Conservation (phyloP, 148 eudicot genomes). For the Mesembryanthemum crystallinum region DNA sequence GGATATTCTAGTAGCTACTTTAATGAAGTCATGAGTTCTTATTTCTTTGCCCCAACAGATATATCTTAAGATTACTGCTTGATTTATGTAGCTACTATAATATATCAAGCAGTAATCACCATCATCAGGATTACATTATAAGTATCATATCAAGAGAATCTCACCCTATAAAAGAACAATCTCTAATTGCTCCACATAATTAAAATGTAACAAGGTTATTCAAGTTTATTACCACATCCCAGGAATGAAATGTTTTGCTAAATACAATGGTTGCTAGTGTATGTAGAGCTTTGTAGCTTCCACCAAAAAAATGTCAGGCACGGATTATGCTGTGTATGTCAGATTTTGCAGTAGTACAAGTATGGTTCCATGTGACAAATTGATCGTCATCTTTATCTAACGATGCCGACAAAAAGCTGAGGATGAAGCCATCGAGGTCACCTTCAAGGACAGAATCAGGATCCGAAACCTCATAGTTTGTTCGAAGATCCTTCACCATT, state of each 20-base stretch:
- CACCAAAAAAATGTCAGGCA: neutral
- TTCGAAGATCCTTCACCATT: slow-evolving; percentile 95
- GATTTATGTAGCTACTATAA: too few relatives aligned
- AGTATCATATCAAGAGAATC: too few relatives aligned
- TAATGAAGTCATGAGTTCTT: too few relatives aligned
- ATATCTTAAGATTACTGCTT: too few relatives aligned
- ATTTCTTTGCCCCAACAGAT: too few relatives aligned
- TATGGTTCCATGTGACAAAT: neutral
- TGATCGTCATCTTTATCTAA: slow-evolving; percentile 63
- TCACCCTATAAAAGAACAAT: neutral
- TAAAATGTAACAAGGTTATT: neutral
- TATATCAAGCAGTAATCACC: too few relatives aligned
- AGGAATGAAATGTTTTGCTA: too few relatives aligned
- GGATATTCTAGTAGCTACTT: too few relatives aligned
- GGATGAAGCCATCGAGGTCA: slow-evolving; percentile 79
- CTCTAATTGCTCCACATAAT: neutral
- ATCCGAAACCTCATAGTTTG: slow-evolving; percentile 86
- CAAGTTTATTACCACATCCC: neutral
- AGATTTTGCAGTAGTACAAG: neutral
- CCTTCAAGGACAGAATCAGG: slow-evolving; percentile 94
- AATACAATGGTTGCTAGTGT: neutral
- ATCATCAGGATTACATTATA: too few relatives aligned
- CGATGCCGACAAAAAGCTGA: slow-evolving; percentile 67
- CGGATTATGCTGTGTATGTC: neutral
- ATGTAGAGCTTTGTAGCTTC: neutral